Evolutionary conservation across 2,329 filamentous ascomycete species (phyloP).

Genomic region (Calonectria montana): DNA sequence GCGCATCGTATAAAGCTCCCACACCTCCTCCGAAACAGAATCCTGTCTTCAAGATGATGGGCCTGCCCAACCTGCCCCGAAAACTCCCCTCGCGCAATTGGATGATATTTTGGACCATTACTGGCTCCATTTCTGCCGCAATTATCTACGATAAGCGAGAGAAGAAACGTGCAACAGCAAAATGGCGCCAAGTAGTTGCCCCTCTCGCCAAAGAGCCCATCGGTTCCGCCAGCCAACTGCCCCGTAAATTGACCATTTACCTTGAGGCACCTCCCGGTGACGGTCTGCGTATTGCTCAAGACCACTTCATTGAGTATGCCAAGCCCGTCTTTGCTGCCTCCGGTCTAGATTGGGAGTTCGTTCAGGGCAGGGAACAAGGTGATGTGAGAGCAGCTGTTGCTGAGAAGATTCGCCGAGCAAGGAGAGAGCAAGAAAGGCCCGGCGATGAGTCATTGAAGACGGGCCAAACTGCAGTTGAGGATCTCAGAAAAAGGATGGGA

Average conservation of each 20-base stretch:
- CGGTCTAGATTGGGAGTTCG: conserved; percentile 94
- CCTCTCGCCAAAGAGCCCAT: conserved; percentile 84
- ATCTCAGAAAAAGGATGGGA: conserved; percentile 73
- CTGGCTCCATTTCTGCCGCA: conserved; percentile 80
- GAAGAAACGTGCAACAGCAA: conserved; percentile 84
- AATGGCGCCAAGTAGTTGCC: conserved; percentile 87
- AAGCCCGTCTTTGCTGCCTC: conserved; percentile 93
- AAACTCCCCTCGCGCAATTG: conserved; percentile 96
- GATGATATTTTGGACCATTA: conserved; percentile 92
- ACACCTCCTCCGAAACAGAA: conserved; percentile 66
- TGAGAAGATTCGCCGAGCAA: conserved; percentile 82
- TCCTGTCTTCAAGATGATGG: conserved; percentile 82
- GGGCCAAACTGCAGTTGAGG: conserved; percentile 67
- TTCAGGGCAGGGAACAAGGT: conserved; percentile 92
- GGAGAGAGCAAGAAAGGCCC: conserved; percentile 67
- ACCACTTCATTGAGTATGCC: conserved; percentile 95
- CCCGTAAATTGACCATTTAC: conserved; percentile 87
- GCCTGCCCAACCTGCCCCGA: conserved; percentile 83
- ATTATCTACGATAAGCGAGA: conserved; percentile 93
- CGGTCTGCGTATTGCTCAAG: conserved; percentile 83
- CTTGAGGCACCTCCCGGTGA: conserved; percentile 89
- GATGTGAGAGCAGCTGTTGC: conserved; percentile 89
- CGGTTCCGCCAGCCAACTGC: conserved; percentile 74
- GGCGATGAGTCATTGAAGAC: conserved; percentile 61
- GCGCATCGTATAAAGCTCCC: conserved; percentile 44